These are phyloP conservation scores for Ciborinia camelliae DNA, from an alignment of 2,329 filamentous ascomycete species.

Conservation along the genomic window DNA sequence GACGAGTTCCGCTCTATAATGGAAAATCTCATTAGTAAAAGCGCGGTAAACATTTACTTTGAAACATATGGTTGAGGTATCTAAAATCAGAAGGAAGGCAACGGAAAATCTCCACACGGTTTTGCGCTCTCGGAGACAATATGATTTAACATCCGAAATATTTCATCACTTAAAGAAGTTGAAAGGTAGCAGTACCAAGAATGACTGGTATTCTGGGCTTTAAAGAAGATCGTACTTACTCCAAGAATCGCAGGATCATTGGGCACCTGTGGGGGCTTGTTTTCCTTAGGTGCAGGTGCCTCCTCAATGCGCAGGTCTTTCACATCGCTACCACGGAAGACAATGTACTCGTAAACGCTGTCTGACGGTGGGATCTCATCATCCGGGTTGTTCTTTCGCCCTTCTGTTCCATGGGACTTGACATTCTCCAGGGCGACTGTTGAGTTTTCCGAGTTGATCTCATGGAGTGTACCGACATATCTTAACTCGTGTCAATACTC, in stretches of 20 bases:
- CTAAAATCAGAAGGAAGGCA: conserved; percentile 97
- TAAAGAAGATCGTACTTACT: conserved; percentile 61
- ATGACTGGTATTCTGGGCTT: conserved; percentile 18
- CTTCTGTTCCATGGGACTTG: conserved; percentile 89
- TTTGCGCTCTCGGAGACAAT: conserved; percentile 90
- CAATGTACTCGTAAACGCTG: conserved; percentile 95
- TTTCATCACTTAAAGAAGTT: conserved; percentile 70
- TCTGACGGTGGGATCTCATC: conserved; percentile 83
- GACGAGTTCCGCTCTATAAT: conserved; percentile 46
- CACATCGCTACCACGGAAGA: conserved; percentile 96
- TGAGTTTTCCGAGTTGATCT: conserved; percentile 96
- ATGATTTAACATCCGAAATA: conserved; percentile 95
- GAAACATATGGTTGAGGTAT: background rate
- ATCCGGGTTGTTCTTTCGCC: conserved; percentile 70
- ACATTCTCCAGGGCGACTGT: conserved; percentile 98
- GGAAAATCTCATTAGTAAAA: conserved; percentile 27
- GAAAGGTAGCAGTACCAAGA: background rate
- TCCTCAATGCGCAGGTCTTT: conserved; percentile 96
- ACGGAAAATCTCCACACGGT: conserved; percentile 94
- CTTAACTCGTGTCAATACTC: conserved; percentile 46
- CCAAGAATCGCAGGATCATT: conserved; percentile 96
- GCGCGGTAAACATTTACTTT: conserved; percentile 27
- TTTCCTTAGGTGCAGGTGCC: conserved; percentile 68
- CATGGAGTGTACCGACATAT: conserved; percentile 92
- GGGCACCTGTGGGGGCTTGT: conserved; percentile 73